Base-by-base conservation (phyloP, 202 grass and related monocot genomes). In the Zoysia matrella region DNA sequence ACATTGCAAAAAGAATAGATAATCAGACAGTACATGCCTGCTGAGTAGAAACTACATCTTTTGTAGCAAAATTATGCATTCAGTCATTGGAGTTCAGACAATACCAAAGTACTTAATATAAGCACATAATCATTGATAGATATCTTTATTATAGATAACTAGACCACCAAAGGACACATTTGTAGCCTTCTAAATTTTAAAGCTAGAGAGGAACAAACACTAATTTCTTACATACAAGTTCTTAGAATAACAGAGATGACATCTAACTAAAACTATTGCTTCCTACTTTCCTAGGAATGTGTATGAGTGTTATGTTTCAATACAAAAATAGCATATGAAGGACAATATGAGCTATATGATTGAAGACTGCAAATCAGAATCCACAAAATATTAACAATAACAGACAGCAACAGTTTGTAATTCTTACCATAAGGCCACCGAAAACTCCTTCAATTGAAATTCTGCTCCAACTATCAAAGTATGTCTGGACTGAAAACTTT, bases 381-480 rank as follows among this genome's bases (percentile, higher is more conserved):
- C 47, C 42, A 55, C 47, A 79, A 2, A 52, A 47, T 55, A 58
- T 48, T 8, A 15, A 46, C 6, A 74, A 5, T 6, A 45, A 41
- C 2, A 74, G 15, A 13, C 39, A 69, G 18, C 10, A 57, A 54
- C 36, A 68, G 58, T 22, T 22, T 22, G 22, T 22, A 61, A 1
- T 36, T 36, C 86, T 80, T 94, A 97, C 94, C 91, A 97, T 97
- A 22, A 97, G 94, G 78, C 94, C 88, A 18, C 91, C 92, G 66
- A 94, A 89, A 94, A 94, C 76, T 18, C 94, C 94, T 88, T 94
- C 94, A 0, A 94, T 73, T 49, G 89, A 72, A 87, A 97, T 80
- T 78, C 94, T 94, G 82, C 81, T 90, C 94, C 91, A 92, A 70
- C 80, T 94, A 83, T 97, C 91, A 1, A 97, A 94, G 83, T 97